Conservation (phyloP, 176 grass and related monocot genomes). For the Avena sativa region DNA sequence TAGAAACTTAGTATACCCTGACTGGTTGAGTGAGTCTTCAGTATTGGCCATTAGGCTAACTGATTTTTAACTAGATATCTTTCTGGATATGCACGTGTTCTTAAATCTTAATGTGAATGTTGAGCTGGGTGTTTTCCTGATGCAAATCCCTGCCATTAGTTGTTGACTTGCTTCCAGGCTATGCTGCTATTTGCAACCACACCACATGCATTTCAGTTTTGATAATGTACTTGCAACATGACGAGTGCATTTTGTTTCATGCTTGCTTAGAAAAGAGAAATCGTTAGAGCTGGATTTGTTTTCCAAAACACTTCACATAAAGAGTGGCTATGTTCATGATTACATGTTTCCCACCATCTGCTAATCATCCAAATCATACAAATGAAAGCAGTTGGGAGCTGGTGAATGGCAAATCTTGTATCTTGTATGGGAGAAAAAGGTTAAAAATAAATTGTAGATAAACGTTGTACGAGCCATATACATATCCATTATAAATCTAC, state of each 20-base stretch:
- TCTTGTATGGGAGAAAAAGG: neutral
- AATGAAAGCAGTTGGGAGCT: neutral
- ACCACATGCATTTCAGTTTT: neutral
- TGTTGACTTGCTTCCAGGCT: neutral
- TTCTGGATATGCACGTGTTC: neutral
- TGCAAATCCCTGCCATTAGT: neutral
- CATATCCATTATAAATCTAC: conserved; percentile 2
- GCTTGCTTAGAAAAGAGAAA: neutral
- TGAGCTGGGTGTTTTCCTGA: neutral
- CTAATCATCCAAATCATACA: neutral
- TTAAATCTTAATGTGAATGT: conserved; percentile 3
- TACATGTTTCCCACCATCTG: neutral
- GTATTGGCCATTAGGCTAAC: conserved; percentile 12
- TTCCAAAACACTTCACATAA: neutral
- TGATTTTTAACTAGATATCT: conserved; percentile 3
- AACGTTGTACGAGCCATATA: neutral
- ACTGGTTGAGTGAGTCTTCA: neutral
- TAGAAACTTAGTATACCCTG: neutral
- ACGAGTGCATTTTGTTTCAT: conserved; percentile 23
- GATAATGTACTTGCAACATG: neutral
- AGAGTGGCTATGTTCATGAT: neutral
- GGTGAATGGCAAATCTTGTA: neutral
- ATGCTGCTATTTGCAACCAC: neutral
- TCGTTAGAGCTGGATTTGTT: neutral
- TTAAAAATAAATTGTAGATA: neutral